Evolutionary conservation across 768 basidiomycete species (phyloP).

Genomic region (Boletus fagicola): DNA sequence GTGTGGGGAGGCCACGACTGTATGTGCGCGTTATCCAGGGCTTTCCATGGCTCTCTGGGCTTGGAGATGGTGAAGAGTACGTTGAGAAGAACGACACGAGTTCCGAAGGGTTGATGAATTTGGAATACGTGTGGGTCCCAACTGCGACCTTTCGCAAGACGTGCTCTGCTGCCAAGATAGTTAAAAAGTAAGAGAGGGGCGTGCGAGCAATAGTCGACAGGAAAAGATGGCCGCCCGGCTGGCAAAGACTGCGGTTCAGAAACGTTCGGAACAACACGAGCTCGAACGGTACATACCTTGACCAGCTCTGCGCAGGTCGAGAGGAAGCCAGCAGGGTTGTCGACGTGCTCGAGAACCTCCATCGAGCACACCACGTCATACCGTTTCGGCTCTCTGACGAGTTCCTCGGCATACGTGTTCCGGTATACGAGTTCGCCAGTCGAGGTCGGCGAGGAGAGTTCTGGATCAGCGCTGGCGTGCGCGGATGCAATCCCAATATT

Average conservation of each 20-base stretch:
- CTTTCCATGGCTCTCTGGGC: slow-evolving; percentile 14
- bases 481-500: slow-evolving; percentile 84
- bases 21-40: slow-evolving; percentile 63
- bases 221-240: slow-evolving; percentile 97
- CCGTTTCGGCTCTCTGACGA: slow-evolving; percentile 59
- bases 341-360: slow-evolving; percentile 98
- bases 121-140: slow-evolving; percentile 90
- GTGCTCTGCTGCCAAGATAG: slow-evolving; percentile 79
- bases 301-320: slow-evolving; percentile 77
- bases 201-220: slow-evolving; percentile 93
- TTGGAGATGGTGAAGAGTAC: slow-evolving; percentile 37
- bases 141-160: slow-evolving; percentile 73
- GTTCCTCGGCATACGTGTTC: slow-evolving; percentile 70
- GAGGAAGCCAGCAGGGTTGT: slow-evolving; percentile 84
- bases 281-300: slow-evolving; percentile 55
- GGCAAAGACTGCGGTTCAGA: slow-evolving; percentile 9
- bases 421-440: slow-evolving; percentile 55
- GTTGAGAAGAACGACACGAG: slow-evolving; percentile 77
- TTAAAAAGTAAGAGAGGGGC: slow-evolving; percentile 65
- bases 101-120: slow-evolving; percentile 86
- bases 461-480: slow-evolving; percentile 79
- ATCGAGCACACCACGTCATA: slow-evolving; percentile 96
- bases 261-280: background rate
- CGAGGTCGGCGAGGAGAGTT: slow-evolving; percentile 38
- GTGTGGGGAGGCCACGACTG: slow-evolving; percentile 47